A percentile compares a stretch with the other conserved stretches of the same genome.
Evolutionary conservation across 768 basidiomycete species (phyloP).

Genomic region (Naganishia kalamii): DNA sequence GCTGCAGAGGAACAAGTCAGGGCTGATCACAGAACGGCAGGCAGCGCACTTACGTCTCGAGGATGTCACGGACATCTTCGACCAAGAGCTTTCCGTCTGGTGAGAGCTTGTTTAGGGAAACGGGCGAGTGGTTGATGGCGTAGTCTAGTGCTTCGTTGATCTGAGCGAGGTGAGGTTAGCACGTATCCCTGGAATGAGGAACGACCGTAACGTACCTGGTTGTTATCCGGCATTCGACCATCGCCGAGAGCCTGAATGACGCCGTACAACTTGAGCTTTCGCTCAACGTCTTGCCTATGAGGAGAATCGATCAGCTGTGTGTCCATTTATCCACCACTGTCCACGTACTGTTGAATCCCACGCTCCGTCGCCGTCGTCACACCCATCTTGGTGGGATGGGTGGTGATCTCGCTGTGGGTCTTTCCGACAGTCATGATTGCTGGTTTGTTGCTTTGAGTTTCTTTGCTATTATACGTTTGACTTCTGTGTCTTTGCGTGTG

Average conservation of each 20-base stretch:
- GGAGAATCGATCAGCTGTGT: conserved; percentile 50
- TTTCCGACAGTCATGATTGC: conserved; percentile 5
- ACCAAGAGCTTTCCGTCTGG: conserved; percentile 70
- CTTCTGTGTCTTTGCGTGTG: not conserved
- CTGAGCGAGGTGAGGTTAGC: conserved; percentile 48
- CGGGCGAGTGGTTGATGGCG: conserved; percentile 57
- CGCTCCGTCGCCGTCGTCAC: conserved; percentile 66
- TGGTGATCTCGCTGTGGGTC: conserved; percentile 30
- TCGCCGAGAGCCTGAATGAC: conserved; percentile 72
- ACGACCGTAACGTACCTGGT: conserved; percentile 16
- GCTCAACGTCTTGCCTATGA: conserved; percentile 57
- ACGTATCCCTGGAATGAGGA: too few species aligned
- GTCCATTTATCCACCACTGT: conserved; percentile 59
- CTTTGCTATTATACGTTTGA: conserved; percentile 23
- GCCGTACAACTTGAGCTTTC: conserved; percentile 78
- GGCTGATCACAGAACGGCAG: not conserved
- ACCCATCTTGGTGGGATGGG: conserved; percentile 49
- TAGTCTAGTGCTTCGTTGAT: conserved; percentile 68
- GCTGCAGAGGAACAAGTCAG: conserved; percentile 20
- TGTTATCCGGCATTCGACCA: conserved; percentile 71
- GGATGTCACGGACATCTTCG: conserved; percentile 51
- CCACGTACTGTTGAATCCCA: conserved; percentile 56
- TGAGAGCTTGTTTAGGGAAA: conserved; percentile 63
- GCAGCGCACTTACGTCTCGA: conserved; percentile 15
- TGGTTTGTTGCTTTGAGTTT: not conserved